Base-by-base conservation (phyloP, 1,284 basidiomycete species). In the Ceratobasidium sp. region DNA sequence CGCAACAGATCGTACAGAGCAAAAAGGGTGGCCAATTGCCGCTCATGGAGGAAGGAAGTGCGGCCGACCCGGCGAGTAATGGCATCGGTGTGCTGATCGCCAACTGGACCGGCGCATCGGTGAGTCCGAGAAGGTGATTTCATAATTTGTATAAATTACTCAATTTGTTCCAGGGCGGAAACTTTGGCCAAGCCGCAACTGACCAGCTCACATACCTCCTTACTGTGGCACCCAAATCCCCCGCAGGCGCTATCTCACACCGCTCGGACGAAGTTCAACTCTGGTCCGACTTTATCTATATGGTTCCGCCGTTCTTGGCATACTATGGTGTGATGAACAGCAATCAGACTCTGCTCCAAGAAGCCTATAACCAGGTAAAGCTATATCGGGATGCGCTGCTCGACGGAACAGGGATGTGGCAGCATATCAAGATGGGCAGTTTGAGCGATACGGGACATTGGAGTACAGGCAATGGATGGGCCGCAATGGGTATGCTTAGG, bases 221-320 rank as follows among this genome's bases (percentile, higher is more conserved):
- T 10, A 83, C 83, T n/a, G 79, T 80, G 0, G 89, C 87, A 0
- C 89, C 89, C 0, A 84, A 88, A 28, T 87, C 84, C 64, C 83
- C 80, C 39, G 88, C 89, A 70, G 89, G 88, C 4, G 89, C 89
- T 0, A 90, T 91, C 51, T 90, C 89, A 1, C 89, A 90, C 78
- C 86, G 89, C 18, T 82, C 82, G 3, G 83, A 84, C 44, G 80
- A 42, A 75, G 51, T 79, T 23, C 84, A 91, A 79, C 81, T 84
- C 23, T 86, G 90, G 91, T 86, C 89, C 28, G 91, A 92, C 82
- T 87, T 84, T 80, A 85, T 91, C 0, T 91, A 89, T 82, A 92
- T 92, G 91, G 90, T 88, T 4, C 89, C 90, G 5, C 91, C 91
- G 0, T 91, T 90, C 83, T 83, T 91, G 3, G 90, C 90, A 0